These are phyloP conservation scores for Pulveroboletus ravenelii DNA, from an alignment of 768 basidiomycete species.

Conservation along the genomic window DNA sequence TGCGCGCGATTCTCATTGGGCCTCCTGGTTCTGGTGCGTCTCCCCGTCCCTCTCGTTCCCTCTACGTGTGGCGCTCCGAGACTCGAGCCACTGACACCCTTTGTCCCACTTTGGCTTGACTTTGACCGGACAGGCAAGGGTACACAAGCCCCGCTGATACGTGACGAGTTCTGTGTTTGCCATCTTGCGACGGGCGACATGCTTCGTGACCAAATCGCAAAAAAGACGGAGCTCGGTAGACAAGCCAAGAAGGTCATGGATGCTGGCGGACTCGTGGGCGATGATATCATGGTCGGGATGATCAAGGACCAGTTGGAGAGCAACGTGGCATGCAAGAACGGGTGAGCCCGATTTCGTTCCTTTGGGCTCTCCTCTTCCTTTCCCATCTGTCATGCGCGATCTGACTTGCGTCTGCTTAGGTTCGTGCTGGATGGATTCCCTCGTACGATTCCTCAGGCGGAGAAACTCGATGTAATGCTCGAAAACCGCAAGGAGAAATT, in stretches of 20 bases:
- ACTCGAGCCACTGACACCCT: neutral
- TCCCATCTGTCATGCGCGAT: neutral
- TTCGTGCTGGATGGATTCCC: constrained; percentile 99
- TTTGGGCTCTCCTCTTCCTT: neutral
- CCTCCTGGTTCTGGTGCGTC: constrained; percentile 92
- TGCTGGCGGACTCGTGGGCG: constrained; percentile 87
- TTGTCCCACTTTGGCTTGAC: neutral
- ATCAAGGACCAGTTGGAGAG: constrained; percentile 93
- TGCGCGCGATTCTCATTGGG: constrained; percentile 89
- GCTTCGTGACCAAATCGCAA: constrained; percentile 88
- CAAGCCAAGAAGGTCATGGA: constrained; percentile 99
- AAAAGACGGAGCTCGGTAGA: constrained; percentile 83
- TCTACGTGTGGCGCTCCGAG: no score
- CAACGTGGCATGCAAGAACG: constrained; percentile 91
- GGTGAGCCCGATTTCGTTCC: constrained; percentile 54
- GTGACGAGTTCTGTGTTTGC: constrained; percentile 91
- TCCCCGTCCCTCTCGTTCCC: neutral
- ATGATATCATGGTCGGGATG: constrained; percentile 97
- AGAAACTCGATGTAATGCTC: constrained; percentile 95
- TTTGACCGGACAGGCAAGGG: constrained; percentile 72
- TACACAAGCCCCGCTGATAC: constrained; percentile 93
- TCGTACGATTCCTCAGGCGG: constrained; percentile 91
- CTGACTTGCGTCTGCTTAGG: constrained; percentile 36
- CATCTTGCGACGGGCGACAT: constrained; percentile 99
- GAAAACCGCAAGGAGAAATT: constrained; percentile 76